Percentiles rank a stretch among this genome's conserved stretches.
These are phyloP conservation scores for Xerocomellus intermedius DNA, from an alignment of 768 basidiomycete species.

Conservation along the genomic window DNA sequence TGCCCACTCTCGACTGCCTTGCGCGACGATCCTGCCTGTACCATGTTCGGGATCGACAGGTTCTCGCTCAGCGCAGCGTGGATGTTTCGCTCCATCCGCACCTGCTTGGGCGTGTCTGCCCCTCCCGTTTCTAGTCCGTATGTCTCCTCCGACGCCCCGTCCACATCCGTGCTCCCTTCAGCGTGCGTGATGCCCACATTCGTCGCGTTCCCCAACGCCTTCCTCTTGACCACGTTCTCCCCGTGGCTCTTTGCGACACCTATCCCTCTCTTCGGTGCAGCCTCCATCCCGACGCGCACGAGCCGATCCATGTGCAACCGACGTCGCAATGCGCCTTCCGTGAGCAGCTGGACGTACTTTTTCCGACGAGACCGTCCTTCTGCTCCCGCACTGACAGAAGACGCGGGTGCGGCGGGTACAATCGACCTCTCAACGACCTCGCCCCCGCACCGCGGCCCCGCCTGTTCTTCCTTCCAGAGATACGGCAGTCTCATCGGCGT, in stretches of 20 bases:
- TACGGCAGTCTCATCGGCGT: slow-evolving; percentile 12
- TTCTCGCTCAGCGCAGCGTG: slow-evolving; percentile 16
- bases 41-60: slow-evolving; percentile 18
- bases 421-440: neutral
- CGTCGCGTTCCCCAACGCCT: slow-evolving; percentile 15
- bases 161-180: neutral
- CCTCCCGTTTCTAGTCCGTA: neutral
- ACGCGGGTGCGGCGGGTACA: neutral
- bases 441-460: neutral
- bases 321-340: slow-evolving; percentile 21
- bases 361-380: slow-evolving; percentile 8
- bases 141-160: neutral
- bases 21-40: neutral
- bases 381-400: neutral
- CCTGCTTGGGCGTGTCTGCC: slow-evolving; percentile 10
- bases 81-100: slow-evolving; percentile 4
- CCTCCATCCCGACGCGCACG: neutral
- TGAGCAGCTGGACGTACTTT: slow-evolving; percentile 20
- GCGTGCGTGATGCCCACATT: neutral
- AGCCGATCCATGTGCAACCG: slow-evolving; percentile 12
- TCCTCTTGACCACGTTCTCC: slow-evolving; percentile 7
- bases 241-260: neutral
- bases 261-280: neutral
- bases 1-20: neutral
- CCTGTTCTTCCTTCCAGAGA: slow-evolving; percentile 17